phyloP scores from a whole-genome alignment of 2,329 filamentous ascomycete genomes.

The Fusarium sulawesiense region DNA sequence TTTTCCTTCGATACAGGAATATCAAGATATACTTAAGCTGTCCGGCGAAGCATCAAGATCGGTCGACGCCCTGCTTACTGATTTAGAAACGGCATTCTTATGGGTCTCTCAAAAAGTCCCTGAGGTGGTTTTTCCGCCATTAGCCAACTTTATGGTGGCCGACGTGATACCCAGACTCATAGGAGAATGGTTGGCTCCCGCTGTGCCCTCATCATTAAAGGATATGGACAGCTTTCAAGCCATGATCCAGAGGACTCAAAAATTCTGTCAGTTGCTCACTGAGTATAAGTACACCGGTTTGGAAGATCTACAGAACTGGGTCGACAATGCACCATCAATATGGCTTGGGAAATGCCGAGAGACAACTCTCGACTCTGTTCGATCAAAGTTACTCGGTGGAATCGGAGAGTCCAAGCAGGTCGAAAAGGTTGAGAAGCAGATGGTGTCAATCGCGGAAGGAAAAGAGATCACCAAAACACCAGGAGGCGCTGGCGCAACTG shows the following conservation, averaged over 20 bases:
- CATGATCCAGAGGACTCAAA: constrained; percentile 71
- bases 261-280: constrained; percentile 73
- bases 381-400: constrained; percentile 74
- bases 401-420: constrained; percentile 76
- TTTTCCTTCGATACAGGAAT: constrained; percentile 55
- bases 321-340: constrained; percentile 79
- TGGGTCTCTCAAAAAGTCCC: constrained; percentile 67
- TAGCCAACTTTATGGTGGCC: constrained; percentile 78
- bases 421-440: constrained; percentile 86
- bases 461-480: constrained; percentile 69
- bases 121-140: constrained; percentile 63
- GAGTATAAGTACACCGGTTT: constrained; percentile 71
- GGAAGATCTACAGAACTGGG: constrained; percentile 80
- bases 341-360: constrained; percentile 91
- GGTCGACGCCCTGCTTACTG: constrained; percentile 63
- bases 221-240: constrained; percentile 78
- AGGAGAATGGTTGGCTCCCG: constrained; percentile 77
- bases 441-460: constrained; percentile 75
- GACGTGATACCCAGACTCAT: constrained; percentile 76
- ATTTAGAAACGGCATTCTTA: constrained; percentile 63
- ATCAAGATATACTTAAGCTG: constrained; percentile 58
- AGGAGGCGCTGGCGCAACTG: constrained; percentile 59
- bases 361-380: constrained; percentile 78
- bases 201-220: constrained; percentile 79
- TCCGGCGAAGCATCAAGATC: constrained; percentile 57